phyloP scores from a whole-genome alignment of 129 eudicot species.

The Glebionis coronaria region DNA sequence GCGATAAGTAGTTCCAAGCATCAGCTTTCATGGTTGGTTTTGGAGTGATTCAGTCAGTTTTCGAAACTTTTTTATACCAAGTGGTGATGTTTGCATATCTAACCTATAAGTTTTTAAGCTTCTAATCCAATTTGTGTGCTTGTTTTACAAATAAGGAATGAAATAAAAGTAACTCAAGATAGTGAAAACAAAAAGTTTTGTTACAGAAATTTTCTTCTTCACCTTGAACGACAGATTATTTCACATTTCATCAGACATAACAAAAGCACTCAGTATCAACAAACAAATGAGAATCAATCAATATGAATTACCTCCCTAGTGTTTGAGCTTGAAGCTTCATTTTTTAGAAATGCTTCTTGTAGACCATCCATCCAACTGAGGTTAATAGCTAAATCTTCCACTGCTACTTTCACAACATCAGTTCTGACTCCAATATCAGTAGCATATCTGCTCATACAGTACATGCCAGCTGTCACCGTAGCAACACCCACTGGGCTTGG shows the following conservation, averaged over 20 bases:
- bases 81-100: too few relatives aligned
- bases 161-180: too few relatives aligned
- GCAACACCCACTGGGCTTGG: slow-evolving; percentile 87
- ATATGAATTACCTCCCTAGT: slow-evolving; percentile 20
- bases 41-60: too few relatives aligned
- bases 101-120: too few relatives aligned
- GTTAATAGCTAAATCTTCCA: slow-evolving; percentile 69
- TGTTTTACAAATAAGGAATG: too few relatives aligned
- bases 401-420: slow-evolving; percentile 84
- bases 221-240: slow-evolving; percentile 10
- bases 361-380: slow-evolving; percentile 57
- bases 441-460: slow-evolving; percentile 83
- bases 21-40: too few relatives aligned
- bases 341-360: slow-evolving; percentile 35
- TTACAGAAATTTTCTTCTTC: not conserved
- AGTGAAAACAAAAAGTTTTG: too few relatives aligned
- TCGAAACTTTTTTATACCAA: too few relatives aligned
- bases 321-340: slow-evolving; percentile 25
- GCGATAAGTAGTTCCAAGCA: too few relatives aligned
- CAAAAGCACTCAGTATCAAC: slow-evolving; percentile 9
- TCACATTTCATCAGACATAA: slow-evolving; percentile 16
- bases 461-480: slow-evolving; percentile 83
- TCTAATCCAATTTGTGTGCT: too few relatives aligned
- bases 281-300: slow-evolving; percentile 21
- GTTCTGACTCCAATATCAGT: slow-evolving; percentile 81